phyloP scores from a whole-genome alignment of 306 rosid species.

The Dryas alaskensis region DNA sequence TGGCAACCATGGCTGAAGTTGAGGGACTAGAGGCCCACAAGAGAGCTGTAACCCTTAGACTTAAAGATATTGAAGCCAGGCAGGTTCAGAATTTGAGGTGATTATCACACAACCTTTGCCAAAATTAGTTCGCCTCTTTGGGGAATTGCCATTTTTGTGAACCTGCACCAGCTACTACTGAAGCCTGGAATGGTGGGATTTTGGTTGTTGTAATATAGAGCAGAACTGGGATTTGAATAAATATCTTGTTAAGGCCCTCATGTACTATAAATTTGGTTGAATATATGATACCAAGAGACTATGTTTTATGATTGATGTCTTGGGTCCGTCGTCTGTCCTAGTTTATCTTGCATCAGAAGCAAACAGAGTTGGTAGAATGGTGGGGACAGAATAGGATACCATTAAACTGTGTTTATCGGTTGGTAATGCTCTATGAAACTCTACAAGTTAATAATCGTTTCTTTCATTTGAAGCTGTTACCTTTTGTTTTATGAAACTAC shows the following conservation, averaged over 20 bases:
- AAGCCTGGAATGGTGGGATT: background rate
- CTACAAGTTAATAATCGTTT: background rate
- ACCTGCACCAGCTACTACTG: background rate
- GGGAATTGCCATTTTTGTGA: background rate
- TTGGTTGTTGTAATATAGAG: background rate
- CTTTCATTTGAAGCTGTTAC: conserved; percentile 4
- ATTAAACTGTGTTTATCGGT: background rate
- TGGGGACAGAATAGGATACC: background rate
- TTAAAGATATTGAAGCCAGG: conserved; percentile 78
- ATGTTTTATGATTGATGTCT: background rate
- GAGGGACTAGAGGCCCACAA: conserved; percentile 96
- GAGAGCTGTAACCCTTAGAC: conserved; percentile 91
- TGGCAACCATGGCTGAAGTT: conserved; percentile 89
- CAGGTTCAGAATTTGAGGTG: conserved; percentile 49
- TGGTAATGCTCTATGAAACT: background rate
- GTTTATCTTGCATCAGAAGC: background rate
- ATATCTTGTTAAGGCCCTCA: background rate
- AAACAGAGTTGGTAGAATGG: conserved; percentile 3
- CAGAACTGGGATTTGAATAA: background rate
- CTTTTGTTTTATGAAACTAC: background rate
- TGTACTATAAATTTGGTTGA: background rate
- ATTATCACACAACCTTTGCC: conserved; percentile 13
- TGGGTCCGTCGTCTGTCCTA: background rate
- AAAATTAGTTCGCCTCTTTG: background rate
- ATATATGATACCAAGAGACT: background rate